Conservation (phyloP, 176 grass and related monocot species). For the Bothriochloa decipiens region DNA sequence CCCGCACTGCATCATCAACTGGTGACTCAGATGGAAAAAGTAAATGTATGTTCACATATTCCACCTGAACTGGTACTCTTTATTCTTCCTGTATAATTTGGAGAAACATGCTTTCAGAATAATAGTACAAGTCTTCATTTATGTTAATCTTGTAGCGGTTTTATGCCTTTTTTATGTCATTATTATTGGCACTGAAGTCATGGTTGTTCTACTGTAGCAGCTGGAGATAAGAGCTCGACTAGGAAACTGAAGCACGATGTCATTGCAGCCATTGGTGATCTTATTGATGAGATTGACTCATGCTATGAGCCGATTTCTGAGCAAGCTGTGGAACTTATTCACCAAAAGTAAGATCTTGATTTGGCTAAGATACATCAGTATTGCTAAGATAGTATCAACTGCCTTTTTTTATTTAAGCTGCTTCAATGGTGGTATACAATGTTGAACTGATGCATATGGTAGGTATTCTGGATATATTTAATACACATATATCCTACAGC, state of each 20-base stretch:
- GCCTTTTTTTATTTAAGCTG: background rate
- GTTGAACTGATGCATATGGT: background rate
- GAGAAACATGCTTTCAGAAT: constrained; percentile 20
- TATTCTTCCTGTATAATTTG: background rate
- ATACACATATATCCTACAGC: background rate
- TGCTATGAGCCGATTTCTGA: constrained; percentile 93
- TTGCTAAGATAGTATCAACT: background rate
- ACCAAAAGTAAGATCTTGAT: constrained; percentile 77
- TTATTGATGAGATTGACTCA: constrained; percentile 88
- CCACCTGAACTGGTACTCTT: background rate
- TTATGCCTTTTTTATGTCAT: constrained; percentile 5
- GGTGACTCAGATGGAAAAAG: constrained; percentile 91
- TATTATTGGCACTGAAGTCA: constrained; percentile 34
- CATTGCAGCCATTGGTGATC: constrained; percentile 86
- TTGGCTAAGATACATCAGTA: background rate
- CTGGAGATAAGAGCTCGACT: constrained; percentile 76
- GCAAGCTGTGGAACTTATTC: constrained; percentile 99
- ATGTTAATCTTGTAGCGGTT: constrained; percentile 14
- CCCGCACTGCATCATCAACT: constrained; percentile 58
- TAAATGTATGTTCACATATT: constrained; percentile 64
- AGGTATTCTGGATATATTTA: background rate
- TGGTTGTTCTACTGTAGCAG: constrained; percentile 44
- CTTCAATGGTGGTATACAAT: background rate
- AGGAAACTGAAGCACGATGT: constrained; percentile 95
- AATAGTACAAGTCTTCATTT: background rate